Percentiles rank a stretch among this genome's conserved stretches.
phyloP scores from a whole-genome alignment of 768 basidiomycete genomes.

The Mrakia gelida region DNA sequence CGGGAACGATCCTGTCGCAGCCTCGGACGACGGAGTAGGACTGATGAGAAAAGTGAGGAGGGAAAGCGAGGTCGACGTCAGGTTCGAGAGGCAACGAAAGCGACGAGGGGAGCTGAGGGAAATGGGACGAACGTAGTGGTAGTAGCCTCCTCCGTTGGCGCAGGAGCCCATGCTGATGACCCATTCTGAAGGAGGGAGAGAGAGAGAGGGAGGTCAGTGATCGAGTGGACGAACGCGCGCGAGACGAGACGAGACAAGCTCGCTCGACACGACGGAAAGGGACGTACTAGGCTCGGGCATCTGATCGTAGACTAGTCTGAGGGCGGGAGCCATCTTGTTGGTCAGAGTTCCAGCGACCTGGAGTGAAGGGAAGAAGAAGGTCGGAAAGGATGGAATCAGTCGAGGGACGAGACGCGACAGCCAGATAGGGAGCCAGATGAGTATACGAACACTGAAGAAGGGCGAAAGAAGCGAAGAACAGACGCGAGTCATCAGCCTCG shows the following conservation, averaged over 20 bases:
- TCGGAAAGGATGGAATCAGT: neutral
- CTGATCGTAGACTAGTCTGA: conserved; percentile 70
- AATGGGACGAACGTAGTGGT: conserved; percentile 32
- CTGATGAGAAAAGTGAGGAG: conserved; percentile 48
- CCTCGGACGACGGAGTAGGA: conserved; percentile 95
- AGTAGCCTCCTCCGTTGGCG: conserved; percentile 83
- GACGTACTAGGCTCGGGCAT: conserved; percentile 92
- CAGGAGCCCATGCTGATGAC: conserved; percentile 99
- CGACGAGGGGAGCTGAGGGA: neutral
- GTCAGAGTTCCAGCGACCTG: conserved; percentile 90
- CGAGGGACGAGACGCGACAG: neutral
- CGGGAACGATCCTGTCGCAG: conserved; percentile 96
- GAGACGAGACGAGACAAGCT: neutral
- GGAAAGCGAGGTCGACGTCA: conserved; percentile 70
- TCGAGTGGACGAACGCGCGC: no score
- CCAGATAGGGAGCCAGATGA: neutral
- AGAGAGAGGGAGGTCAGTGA: neutral
- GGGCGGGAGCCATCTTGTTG: conserved; percentile 98
- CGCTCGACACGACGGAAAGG: neutral
- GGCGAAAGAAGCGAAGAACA: conserved; percentile 47
- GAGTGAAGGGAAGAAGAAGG: neutral
- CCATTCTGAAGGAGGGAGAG: conserved; percentile 61
- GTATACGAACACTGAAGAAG: neutral
- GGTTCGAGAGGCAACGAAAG: neutral
- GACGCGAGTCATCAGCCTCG: conserved; percentile 66